Conservation (phyloP, 139 green algal species). For the Yamagishiella unicocca region DNA sequence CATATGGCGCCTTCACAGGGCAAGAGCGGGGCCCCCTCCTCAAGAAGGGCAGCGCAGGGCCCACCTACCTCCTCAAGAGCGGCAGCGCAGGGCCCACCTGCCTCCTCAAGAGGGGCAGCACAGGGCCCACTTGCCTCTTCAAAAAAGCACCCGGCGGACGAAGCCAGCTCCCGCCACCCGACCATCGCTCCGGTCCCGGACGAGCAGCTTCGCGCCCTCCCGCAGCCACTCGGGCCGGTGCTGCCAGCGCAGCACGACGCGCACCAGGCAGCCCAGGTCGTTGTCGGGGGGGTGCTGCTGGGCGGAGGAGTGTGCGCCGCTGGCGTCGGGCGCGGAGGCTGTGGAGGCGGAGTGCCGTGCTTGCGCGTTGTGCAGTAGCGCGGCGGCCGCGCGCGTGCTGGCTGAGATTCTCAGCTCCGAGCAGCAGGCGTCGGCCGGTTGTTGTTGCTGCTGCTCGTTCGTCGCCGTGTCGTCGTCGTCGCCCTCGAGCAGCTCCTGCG, state of each 20-base stretch:
- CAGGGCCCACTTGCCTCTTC: no score
- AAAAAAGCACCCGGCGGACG: constrained; percentile 40
- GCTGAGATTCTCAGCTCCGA: constrained; percentile 34
- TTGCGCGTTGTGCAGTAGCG: constrained; percentile 46
- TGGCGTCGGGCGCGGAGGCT: not conserved
- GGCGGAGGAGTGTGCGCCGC: not conserved
- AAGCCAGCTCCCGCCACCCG: constrained; percentile 69
- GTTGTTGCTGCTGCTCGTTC: not conserved
- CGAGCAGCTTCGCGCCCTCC: constrained; percentile 71
- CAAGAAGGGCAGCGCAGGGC: no score
- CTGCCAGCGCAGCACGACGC: constrained; percentile 70
- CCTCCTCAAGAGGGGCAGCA: no score
- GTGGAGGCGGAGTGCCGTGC: not conserved
- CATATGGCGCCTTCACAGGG: no score
- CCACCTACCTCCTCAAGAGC: no score
- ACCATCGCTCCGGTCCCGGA: constrained; percentile 71
- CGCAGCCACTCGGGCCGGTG: constrained; percentile 84
- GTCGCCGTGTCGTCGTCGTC: not conserved
- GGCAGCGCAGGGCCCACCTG: no score
- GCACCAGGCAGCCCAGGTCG: constrained; percentile 51
- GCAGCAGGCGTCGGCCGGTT: not conserved
- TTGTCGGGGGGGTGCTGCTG: not conserved
- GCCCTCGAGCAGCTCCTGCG: constrained; percentile 1
- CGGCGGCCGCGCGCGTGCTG: constrained; percentile 56
- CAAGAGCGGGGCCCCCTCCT: no score